Evolutionary conservation across 2,329 filamentous ascomycete species (phyloP).

Genomic region (Sporothrix dimorphospora): DNA sequence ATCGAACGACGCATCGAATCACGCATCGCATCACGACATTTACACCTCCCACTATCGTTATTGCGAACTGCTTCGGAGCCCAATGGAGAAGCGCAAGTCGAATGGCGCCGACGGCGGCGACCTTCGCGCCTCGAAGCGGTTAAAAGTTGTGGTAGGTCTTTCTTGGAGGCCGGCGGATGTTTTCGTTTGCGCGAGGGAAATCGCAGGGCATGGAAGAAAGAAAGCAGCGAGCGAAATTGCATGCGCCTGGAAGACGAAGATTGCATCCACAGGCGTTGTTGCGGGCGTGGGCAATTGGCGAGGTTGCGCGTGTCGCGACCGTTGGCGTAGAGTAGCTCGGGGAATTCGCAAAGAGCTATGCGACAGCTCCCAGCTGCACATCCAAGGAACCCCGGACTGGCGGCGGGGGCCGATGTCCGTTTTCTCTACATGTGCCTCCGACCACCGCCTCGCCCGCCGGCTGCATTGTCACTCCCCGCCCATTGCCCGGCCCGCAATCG

Average conservation of each 20-base stretch:
- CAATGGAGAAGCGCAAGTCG: conserved; percentile 36
- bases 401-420: neutral
- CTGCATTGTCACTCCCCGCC: neutral
- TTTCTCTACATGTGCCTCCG: neutral
- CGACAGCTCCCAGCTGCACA: conserved; percentile 20
- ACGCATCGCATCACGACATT: neutral
- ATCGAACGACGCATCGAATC: neutral
- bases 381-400: neutral
- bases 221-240: neutral
- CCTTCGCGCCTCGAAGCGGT: conserved; percentile 57
- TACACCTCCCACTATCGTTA: neutral
- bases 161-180: neutral
- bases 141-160: conserved; percentile 51
- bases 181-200: neutral
- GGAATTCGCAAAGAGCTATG: conserved; percentile 9
- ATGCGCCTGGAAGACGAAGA: neutral
- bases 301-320: neutral
- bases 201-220: too few relatives aligned
- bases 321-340: conserved; percentile 3
- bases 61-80: neutral
- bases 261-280: neutral
- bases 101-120: conserved; percentile 52
- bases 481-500: neutral
- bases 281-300: neutral
- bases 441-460: neutral